Percentiles rank a stretch among this genome's conserved stretches.
Evolutionary conservation across 257 asterid species (phyloP).

Genomic region (Fraxinus americana): DNA sequence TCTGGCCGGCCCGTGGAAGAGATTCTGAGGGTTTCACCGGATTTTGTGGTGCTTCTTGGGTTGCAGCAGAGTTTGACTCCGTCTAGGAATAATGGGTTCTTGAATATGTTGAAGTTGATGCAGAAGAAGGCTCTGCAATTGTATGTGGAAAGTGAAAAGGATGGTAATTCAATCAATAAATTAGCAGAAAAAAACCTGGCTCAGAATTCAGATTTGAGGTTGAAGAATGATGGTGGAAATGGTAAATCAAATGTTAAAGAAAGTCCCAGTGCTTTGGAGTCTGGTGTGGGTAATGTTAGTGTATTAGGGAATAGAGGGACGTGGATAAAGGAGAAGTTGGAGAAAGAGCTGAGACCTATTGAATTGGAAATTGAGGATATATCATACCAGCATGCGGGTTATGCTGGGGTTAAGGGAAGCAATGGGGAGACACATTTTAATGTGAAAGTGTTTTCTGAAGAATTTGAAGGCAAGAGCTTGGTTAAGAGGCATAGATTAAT

Average conservation of each 20-base stretch:
- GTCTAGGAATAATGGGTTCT: constrained; percentile 81
- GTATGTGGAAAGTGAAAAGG: constrained; percentile 55
- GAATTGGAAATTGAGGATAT: constrained; percentile 71
- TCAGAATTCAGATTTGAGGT: constrained; percentile 30
- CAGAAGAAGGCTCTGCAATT: constrained; percentile 74
- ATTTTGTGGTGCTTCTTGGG: constrained; percentile 73
- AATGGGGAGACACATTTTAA: constrained; percentile 89
- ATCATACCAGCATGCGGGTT: constrained; percentile 89
- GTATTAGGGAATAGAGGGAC: constrained; percentile 58
- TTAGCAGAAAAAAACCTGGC: constrained; percentile 8
- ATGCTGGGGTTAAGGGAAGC: constrained; percentile 67
- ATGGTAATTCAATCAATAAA: constrained; percentile 17
- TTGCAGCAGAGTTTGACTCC: constrained; percentile 75
- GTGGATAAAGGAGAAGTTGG: constrained; percentile 61
- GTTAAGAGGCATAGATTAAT: constrained; percentile 88
- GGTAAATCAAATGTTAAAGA: constrained; percentile 31
- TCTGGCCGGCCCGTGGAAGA: constrained; percentile 70
- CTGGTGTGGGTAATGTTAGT: constrained; percentile 28
- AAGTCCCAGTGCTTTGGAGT: constrained; percentile 9
- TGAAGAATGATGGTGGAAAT: constrained; percentile 28
- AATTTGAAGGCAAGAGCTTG: constrained; percentile 88
- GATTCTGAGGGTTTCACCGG: constrained; percentile 70
- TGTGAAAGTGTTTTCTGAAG: constrained; percentile 66
- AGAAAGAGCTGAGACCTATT: constrained; percentile 53
- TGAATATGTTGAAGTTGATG: constrained; percentile 89